These are phyloP conservation scores for Penicillium longicatenatum DNA, from an alignment of 495 filamentous ascomycete species.

Conservation along the genomic window DNA sequence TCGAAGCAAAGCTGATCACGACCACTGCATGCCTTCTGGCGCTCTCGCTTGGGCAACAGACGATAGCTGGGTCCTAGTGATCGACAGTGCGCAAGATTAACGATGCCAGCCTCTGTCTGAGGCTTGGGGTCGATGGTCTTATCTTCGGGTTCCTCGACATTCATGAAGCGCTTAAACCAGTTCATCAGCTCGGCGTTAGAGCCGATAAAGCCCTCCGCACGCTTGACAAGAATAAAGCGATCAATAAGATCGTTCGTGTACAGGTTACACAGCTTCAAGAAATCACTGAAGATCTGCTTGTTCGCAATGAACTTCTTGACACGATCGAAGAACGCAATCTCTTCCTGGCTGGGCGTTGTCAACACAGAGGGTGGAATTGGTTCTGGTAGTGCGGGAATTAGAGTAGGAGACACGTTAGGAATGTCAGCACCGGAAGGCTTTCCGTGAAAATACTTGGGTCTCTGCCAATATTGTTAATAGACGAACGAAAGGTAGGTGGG, in stretches of 20 bases:
- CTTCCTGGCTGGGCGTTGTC: constrained; percentile 66
- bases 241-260: constrained; percentile 90
- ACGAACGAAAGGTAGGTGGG: neutral
- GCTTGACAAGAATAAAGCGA: constrained; percentile 73
- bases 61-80: constrained; percentile 94
- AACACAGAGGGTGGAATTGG: constrained; percentile 71
- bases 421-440: constrained; percentile 65
- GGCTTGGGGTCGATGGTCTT: constrained; percentile 79
- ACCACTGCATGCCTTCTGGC: constrained; percentile 84
- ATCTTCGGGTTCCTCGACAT: constrained; percentile 66
- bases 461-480: constrained; percentile 39
- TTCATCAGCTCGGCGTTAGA: constrained; percentile 81
- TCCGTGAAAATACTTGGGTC: constrained; percentile 62
- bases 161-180: constrained; percentile 82
- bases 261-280: constrained; percentile 92
- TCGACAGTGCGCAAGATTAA: constrained; percentile 90
- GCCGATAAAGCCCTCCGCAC: constrained; percentile 83
- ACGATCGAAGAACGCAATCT: constrained; percentile 90
- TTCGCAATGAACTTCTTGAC: constrained; percentile 96
- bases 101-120: constrained; percentile 67
- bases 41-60: constrained; percentile 84
- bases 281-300: constrained; percentile 87
- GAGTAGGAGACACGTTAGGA: constrained; percentile 76
- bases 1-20: constrained; percentile 89
- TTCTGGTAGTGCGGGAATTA: constrained; percentile 84